These are phyloP conservation scores for Thelephora aurantiotincta DNA, from an alignment of 768 basidiomycete species.

Conservation along the genomic window DNA sequence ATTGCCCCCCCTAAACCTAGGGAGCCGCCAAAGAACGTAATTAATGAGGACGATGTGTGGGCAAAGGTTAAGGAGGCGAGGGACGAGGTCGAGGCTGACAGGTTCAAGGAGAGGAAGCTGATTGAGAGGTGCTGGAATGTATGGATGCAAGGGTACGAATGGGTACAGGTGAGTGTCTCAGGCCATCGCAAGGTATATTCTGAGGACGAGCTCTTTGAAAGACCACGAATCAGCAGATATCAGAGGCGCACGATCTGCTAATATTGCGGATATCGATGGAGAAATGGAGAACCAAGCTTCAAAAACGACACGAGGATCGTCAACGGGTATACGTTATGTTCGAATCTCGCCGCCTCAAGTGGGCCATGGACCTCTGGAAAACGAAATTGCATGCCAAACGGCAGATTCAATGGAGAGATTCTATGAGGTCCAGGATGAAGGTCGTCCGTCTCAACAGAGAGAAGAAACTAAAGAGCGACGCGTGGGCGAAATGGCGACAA, in stretches of 20 bases:
- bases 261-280: constrained; percentile 43
- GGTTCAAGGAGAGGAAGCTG: constrained; percentile 47
- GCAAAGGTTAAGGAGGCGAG: constrained; percentile 57
- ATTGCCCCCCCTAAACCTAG: constrained; percentile 9
- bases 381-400: constrained; percentile 35
- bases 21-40: constrained; percentile 32
- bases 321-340: constrained; percentile 29
- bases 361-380: constrained; percentile 38
- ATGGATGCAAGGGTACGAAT: constrained; percentile 58
- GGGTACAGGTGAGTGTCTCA: constrained; percentile 50
- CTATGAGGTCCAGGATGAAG: constrained; percentile 63
- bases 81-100: constrained; percentile 59
- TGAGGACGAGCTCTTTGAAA: constrained; percentile 16
- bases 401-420: constrained; percentile 47
- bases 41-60: constrained; percentile 68
- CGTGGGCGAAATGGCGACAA: constrained; percentile 57
- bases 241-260: constrained; percentile 52
- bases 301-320: constrained; percentile 23
- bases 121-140: constrained; percentile 61
- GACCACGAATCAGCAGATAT: constrained; percentile 62
- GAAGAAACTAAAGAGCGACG: constrained; percentile 34
- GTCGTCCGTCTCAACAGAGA: constrained; percentile 43
- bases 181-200: constrained; percentile 6
- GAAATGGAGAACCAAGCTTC: constrained; percentile 39
- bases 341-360: constrained; percentile 28